A percentile compares a stretch with the other conserved stretches of the same genome.
Evolutionary conservation across 2,329 filamentous ascomycete species (phyloP).

Genomic region (Venturia carpophila): DNA sequence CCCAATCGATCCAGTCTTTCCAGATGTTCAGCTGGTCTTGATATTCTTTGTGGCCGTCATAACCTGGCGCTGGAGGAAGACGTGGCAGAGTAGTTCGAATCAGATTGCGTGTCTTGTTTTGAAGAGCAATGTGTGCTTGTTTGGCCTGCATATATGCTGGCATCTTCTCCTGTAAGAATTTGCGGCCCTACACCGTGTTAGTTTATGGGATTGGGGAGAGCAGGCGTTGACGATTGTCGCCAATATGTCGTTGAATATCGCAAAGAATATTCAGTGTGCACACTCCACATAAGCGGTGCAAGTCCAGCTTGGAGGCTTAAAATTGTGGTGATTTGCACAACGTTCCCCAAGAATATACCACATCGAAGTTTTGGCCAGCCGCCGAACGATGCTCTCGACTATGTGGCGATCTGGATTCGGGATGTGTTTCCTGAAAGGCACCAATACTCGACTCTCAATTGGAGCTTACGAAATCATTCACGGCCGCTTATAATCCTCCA

Average conservation of each 20-base stretch:
- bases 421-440: background rate
- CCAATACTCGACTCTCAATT: background rate
- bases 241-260: too few species aligned
- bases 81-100: slow-evolving; percentile 70
- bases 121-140: slow-evolving; percentile 80
- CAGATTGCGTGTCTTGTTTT: slow-evolving; percentile 74
- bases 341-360: too few species aligned
- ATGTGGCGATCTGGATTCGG: background rate
- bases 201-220: background rate
- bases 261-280: too few species aligned
- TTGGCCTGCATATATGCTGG: slow-evolving; percentile 94
- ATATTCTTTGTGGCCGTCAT: slow-evolving; percentile 80
- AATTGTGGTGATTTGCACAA: background rate
- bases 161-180: slow-evolving; percentile 88
- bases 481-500: background rate
- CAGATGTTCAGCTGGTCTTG: slow-evolving; percentile 76
- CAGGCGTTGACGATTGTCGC: too few species aligned
- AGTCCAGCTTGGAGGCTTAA: background rate
- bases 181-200: slow-evolving; percentile 61
- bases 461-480: background rate
- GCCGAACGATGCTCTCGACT: background rate
- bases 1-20: slow-evolving; percentile 93
- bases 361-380: background rate
- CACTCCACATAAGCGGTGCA: too few species aligned
- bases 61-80: slow-evolving; percentile 75